Conservation (phyloP, 1,284 basidiomycete genomes). For the Boletus smithii region DNA sequence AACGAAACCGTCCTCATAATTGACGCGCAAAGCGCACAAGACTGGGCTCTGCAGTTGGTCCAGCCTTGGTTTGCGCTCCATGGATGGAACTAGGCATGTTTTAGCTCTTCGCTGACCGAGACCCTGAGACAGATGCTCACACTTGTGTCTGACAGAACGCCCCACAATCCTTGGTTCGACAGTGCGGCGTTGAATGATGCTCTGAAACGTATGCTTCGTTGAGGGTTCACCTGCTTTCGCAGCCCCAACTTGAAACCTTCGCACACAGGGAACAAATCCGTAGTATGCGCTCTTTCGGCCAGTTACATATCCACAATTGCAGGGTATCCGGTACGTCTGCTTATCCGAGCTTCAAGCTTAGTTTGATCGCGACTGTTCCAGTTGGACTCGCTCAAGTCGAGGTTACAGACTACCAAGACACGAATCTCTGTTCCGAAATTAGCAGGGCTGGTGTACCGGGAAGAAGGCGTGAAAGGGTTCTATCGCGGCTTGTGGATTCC, state of each 20-base stretch:
- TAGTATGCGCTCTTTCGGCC: constrained; percentile 77
- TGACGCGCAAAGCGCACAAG: constrained; percentile 41
- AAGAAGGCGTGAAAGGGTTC: constrained; percentile 91
- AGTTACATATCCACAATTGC: constrained; percentile 81
- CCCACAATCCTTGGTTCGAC: constrained; percentile 59
- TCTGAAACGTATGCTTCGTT: constrained; percentile 53
- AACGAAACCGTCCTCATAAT: constrained; percentile 13
- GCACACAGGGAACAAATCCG: constrained; percentile 68
- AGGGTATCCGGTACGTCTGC: constrained; percentile 67
- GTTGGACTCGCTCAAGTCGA: constrained; percentile 90
- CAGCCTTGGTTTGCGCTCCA: constrained; percentile 56
- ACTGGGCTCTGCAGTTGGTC: constrained; percentile 45
- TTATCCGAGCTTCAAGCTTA: constrained; percentile 7
- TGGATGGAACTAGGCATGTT: constrained; percentile 72
- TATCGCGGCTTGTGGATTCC: constrained; percentile 92
- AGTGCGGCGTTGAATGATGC: constrained; percentile 59
- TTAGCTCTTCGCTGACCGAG: constrained; percentile 1
- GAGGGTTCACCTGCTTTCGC: constrained; percentile 9
- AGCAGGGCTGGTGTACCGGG: constrained; percentile 72
- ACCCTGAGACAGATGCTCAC: constrained; percentile 17
- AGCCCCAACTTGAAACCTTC: constrained; percentile 7
- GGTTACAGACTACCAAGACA: constrained; percentile 82
- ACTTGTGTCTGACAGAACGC: constrained; percentile 39
- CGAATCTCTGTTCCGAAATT: constrained; percentile 72
- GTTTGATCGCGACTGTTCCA: constrained; percentile 23